Percentiles rank a stretch among this genome's conserved stretches.
phyloP scores from a whole-genome alignment of 2,329 filamentous ascomycete genomes.

The Xylariaceae sp. region DNA sequence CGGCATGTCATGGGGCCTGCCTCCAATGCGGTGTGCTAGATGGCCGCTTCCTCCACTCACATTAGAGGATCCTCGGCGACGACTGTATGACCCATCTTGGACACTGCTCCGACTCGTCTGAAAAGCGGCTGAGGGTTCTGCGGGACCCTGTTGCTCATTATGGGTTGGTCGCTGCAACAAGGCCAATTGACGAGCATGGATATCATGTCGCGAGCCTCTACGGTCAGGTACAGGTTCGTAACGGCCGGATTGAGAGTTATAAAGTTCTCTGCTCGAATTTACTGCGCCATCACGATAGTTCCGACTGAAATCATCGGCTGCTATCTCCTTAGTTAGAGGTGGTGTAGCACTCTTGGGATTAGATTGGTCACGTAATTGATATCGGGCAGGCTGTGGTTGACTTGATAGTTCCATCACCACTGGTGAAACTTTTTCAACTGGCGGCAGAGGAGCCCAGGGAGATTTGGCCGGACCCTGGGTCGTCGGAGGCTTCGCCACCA shows the following conservation, averaged over 20 bases:
- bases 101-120: constrained; percentile 66
- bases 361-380: constrained; percentile 50
- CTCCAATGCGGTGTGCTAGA: constrained; percentile 51
- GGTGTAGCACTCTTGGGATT: constrained; percentile 49
- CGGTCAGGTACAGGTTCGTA: constrained; percentile 85
- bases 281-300: constrained; percentile 68
- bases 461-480: constrained; percentile 72
- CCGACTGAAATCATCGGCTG: constrained; percentile 87
- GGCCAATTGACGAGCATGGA: constrained; percentile 63
- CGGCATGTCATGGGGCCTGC: constrained; percentile 40
- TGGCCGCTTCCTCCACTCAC: constrained; percentile 80
- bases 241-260: constrained; percentile 89
- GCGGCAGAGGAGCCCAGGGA: constrained; percentile 83
- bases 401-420: constrained; percentile 52
- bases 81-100: constrained; percentile 63
- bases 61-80: constrained; percentile 82
- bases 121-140: constrained; percentile 81
- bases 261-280: constrained; percentile 68
- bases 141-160: constrained; percentile 57
- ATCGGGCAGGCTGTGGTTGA: constrained; percentile 36
- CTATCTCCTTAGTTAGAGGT: constrained; percentile 69
- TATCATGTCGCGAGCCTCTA: constrained; percentile 64
- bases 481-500: constrained; percentile 65
- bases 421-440: constrained; percentile 74
- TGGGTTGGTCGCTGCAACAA: constrained; percentile 69